Base-by-base conservation (phyloP, 2,329 filamentous ascomycete genomes). In the Cadophora malorum region DNA sequence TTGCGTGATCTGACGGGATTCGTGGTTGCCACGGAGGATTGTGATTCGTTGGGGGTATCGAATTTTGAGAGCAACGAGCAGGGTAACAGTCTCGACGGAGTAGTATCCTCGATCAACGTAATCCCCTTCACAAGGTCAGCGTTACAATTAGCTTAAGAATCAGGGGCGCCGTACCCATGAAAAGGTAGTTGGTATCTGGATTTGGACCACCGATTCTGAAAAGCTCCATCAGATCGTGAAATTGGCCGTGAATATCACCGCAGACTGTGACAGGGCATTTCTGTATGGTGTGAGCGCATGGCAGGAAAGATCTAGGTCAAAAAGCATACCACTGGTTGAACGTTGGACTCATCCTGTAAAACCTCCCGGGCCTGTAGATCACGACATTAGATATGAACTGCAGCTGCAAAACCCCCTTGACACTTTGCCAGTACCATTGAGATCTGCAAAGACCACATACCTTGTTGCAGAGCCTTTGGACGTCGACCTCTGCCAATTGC, bases 211-310 rank as follows among this genome's bases (percentile, higher is more conserved):
- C 96, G 80, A 99, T 98, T 84, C 97, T 96, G 88, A 99, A 99
- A 64, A 99, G 89, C 83, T 99, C 96, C 94, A 99, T 98, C 81
- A 99, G 83, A 79, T 99, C 96, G 81, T 98, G 95, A 81, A 98
- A 98, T 82, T 99, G 96, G 74, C 96, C 96, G 82, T 99, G 96
- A 79, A 99, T 99, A 82, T 99, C 96, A 80, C 96, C 96, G 81
- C 96, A 98, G 71, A 99, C 96, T 66, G 96, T 99, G 74, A 98
- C 96, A 55, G 96, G 96, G 80, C 95, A 98, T 95, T 97, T 97
- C 91, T 94, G 75, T 65, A 62, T 59, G 7, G 23, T 50, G 69
- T 76, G 65, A 76, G 71, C 53, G 52, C 38, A 3, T 16, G n/a
- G 47, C 31, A 28, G 47, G 21, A 21, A 61, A 31, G 25, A 49